phyloP scores from a whole-genome alignment of 345 rosid genomes.

The Reutealis trisperma region DNA sequence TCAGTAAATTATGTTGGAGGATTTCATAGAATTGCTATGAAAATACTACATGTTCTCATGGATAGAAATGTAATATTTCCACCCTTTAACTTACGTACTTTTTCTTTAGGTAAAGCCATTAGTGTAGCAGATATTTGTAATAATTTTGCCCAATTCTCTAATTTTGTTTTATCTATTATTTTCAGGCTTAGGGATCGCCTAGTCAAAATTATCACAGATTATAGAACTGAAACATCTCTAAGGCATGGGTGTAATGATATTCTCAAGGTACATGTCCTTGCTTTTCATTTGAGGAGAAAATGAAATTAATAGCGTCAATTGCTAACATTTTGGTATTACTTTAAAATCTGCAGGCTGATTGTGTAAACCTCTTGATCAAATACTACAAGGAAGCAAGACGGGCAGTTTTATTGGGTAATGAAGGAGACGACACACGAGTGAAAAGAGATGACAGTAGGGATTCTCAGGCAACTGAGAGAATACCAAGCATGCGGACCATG shows the following conservation, averaged over 20 bases:
- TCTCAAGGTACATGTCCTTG: slow-evolving; percentile 64
- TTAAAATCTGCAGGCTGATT: slow-evolving; percentile 67
- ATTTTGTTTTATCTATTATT: neutral
- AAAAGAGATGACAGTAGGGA: slow-evolving; percentile 52
- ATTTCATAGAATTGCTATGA: no score
- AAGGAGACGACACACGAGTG: slow-evolving; percentile 61
- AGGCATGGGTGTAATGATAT: slow-evolving; percentile 97
- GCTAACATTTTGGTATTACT: slow-evolving; percentile 16
- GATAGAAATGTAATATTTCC: neutral
- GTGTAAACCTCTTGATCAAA: slow-evolving; percentile 85
- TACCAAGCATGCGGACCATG: slow-evolving; percentile 43
- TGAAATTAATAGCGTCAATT: neutral
- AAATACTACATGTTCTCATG: no score
- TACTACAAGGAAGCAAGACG: slow-evolving; percentile 86
- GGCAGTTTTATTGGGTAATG: slow-evolving; percentile 66
- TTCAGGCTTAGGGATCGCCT: slow-evolving; percentile 91
- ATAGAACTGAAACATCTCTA: slow-evolving; percentile 97
- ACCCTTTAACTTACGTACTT: neutral
- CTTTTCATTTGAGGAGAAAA: neutral
- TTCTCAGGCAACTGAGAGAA: slow-evolving; percentile 52
- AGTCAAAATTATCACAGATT: slow-evolving; percentile 92
- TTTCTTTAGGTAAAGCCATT: neutral
- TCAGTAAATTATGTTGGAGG: no score
- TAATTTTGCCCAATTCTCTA: neutral
- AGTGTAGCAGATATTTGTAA: neutral